These are phyloP conservation scores for Nicotiana obtusifolia DNA, from an alignment of 257 asterid species.

Conservation along the genomic window DNA sequence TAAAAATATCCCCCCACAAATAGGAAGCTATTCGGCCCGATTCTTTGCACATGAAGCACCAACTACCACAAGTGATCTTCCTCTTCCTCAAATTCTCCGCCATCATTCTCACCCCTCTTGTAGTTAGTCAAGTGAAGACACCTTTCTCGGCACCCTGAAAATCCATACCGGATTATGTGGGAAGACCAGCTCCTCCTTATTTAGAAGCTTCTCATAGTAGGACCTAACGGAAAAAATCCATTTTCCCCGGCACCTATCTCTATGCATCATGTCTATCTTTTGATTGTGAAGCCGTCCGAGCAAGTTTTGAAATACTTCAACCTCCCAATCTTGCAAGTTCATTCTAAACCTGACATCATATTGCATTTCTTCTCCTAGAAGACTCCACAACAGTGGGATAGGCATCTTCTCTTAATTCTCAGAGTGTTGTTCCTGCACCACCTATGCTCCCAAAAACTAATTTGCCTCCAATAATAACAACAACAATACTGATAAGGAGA, in stretches of 20 bases:
- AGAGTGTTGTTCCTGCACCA: not conserved
- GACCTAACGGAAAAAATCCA: not conserved
- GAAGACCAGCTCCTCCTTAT: not conserved
- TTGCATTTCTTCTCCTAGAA: not conserved
- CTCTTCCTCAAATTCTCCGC: not conserved
- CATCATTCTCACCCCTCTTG: not conserved
- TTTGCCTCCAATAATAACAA: too few species aligned
- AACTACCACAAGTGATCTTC: not conserved
- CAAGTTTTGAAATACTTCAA: not conserved
- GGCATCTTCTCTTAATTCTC: not conserved
- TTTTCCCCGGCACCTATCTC: not conserved
- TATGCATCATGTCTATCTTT: not conserved
- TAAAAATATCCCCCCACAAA: too few species aligned
- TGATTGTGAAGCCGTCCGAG: not conserved
- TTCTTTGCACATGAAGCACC: not conserved
- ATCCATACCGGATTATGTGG: not conserved
- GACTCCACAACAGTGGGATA: not conserved
- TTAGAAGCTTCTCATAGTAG: not conserved
- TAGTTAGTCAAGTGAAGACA: not conserved
- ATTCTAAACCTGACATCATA: too few species aligned
- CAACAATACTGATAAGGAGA: too few species aligned
- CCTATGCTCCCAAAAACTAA: not conserved
- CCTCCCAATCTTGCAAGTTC: not conserved
- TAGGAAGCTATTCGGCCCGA: not conserved
- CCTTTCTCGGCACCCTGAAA: not conserved